Evolutionary conservation across 257 asterid species (phyloP).

Genomic region (Euphrasia confusa): DNA sequence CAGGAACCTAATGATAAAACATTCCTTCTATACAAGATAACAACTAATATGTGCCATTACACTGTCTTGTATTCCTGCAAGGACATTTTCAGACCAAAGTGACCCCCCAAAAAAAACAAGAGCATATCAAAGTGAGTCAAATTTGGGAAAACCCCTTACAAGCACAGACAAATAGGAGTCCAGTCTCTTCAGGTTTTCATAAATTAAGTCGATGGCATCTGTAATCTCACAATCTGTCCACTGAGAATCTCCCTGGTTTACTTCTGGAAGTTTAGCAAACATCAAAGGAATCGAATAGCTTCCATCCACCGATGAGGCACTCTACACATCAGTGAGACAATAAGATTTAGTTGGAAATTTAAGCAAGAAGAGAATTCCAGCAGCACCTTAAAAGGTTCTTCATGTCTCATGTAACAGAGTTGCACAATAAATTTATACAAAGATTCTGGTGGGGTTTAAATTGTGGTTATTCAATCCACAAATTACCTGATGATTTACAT

Average conservation of each 20-base stretch:
- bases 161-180: conserved; percentile 70
- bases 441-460: background rate
- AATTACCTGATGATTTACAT: conserved; percentile 72
- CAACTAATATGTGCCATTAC: conserved; percentile 11
- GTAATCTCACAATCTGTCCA: conserved; percentile 83
- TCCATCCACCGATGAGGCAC: conserved; percentile 84
- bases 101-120: conserved; percentile 15
- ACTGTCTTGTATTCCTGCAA: too few species aligned
- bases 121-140: conserved; percentile 19
- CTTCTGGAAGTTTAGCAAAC: conserved; percentile 84
- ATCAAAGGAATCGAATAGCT: conserved; percentile 74
- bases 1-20: background rate
- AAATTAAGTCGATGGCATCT: conserved; percentile 72
- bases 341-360: conserved; percentile 17
- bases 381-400: conserved; percentile 15
- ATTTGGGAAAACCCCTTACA: conserved; percentile 46
- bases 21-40: conserved; percentile 9
- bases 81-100: conserved; percentile 13
- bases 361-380: conserved; percentile 2
- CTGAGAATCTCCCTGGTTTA: conserved; percentile 77
- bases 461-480: background rate
- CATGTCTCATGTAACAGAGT: conserved; percentile 14
- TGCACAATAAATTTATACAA: conserved; percentile 16
- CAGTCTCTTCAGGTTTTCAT: conserved; percentile 69
- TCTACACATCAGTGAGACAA: conserved; percentile 43